These are phyloP conservation scores for Chimonanthus salicifolius DNA, from an alignment of 164 flowering plant genomes.

Conservation along the genomic window DNA sequence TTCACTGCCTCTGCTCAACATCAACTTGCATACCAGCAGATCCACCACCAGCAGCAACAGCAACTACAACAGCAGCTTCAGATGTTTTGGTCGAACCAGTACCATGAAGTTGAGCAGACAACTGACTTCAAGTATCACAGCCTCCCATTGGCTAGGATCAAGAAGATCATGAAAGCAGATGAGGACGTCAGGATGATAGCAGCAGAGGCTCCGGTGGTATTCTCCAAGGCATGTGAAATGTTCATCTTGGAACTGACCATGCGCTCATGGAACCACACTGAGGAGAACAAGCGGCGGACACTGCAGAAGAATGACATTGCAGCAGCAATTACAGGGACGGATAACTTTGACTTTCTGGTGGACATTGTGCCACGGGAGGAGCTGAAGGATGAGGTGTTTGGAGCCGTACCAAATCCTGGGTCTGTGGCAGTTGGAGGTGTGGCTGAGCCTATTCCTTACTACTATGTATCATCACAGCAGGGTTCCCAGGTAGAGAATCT, in stretches of 20 bases:
- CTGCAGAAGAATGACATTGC: constrained; percentile 85
- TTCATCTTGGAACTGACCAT: constrained; percentile 70
- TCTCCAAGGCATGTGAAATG: constrained; percentile 83
- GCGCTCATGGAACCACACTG: constrained; percentile 75
- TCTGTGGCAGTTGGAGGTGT: constrained; percentile 44
- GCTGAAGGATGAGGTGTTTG: constrained; percentile 61
- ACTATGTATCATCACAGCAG: constrained; percentile 44
- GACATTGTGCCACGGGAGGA: constrained; percentile 82
- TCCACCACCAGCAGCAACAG: constrained; percentile 64
- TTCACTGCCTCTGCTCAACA: constrained; percentile 31
- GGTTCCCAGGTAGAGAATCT: constrained; percentile 37
- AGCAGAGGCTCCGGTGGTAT: constrained; percentile 76
- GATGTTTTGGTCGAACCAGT: constrained; percentile 56
- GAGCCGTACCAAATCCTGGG: constrained; percentile 44
- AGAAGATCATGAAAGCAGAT: constrained; percentile 84
- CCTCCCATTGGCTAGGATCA: constrained; percentile 74
- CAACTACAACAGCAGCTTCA: constrained; percentile 66
- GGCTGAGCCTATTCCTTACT: constrained; percentile 52
- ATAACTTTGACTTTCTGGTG: constrained; percentile 73
- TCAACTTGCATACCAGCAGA: constrained; percentile 63
- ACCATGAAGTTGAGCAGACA: constrained; percentile 58
- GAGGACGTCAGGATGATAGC: constrained; percentile 86
- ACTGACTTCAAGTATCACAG: constrained; percentile 72
- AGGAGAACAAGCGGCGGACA: constrained; percentile 74
- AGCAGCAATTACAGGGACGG: constrained; percentile 71